These are phyloP conservation scores for Taiozyma sp. DNA, from an alignment of 1,139 yeast genomes.

Conservation along the genomic window DNA sequence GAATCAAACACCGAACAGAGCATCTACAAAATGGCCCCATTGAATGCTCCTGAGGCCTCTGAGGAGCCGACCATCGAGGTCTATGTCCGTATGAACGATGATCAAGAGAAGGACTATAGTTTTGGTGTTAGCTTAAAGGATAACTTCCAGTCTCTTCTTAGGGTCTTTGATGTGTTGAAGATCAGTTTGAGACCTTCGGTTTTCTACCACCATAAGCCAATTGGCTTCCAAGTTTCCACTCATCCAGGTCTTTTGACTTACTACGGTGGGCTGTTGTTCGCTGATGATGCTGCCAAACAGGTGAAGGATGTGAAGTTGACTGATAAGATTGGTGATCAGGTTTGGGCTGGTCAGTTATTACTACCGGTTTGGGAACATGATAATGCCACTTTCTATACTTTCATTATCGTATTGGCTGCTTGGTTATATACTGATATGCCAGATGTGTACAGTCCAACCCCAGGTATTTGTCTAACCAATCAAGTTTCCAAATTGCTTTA, in stretches of 20 bases:
- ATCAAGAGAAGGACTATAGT: slow-evolving; percentile 84
- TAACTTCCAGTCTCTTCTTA: slow-evolving; percentile 47
- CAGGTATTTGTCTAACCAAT: slow-evolving; percentile 81
- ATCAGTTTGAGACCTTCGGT: slow-evolving; percentile 76
- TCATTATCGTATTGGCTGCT: slow-evolving; percentile 41
- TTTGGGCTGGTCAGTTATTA: slow-evolving; percentile 90
- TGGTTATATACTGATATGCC: slow-evolving; percentile 97
- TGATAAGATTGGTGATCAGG: slow-evolving; percentile 35
- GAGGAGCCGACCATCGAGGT: slow-evolving; percentile 47
- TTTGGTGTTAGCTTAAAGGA: slow-evolving; percentile 62
- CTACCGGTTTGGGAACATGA: slow-evolving; percentile 75
- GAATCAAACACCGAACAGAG: too few species aligned
- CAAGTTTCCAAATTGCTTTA: slow-evolving; percentile 42
- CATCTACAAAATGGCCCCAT: not conserved
- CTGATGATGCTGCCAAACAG: slow-evolving; percentile 46
- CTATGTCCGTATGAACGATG: slow-evolving; percentile 81
- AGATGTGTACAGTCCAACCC: slow-evolving; percentile 83
- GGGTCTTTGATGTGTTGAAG: slow-evolving; percentile 64
- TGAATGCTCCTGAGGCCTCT: not conserved
- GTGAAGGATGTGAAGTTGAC: slow-evolving; percentile 17
- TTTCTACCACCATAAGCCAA: slow-evolving; percentile 62
- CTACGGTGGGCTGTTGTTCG: slow-evolving; percentile 75
- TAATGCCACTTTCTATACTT: slow-evolving; percentile 40
- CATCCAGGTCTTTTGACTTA: slow-evolving; percentile 84
- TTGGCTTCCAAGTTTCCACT: slow-evolving; percentile 60